Evolutionary conservation across 1,284 basidiomycete genomes (phyloP).

Genomic region (Malassezia equina): DNA sequence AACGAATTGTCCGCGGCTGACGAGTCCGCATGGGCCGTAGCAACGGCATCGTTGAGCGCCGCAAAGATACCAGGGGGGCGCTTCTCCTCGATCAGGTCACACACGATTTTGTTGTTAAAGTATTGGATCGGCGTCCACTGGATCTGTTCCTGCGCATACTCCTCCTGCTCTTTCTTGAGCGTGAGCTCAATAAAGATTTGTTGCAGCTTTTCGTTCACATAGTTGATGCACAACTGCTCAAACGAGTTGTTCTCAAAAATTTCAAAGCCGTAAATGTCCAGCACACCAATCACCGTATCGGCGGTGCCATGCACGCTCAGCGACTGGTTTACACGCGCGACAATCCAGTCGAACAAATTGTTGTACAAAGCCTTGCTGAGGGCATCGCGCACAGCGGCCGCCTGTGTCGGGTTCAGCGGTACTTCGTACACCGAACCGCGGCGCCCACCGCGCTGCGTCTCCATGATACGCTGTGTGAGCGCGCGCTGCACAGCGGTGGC

Average conservation of each 20-base stretch:
- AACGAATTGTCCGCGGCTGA: conserved; percentile 94
- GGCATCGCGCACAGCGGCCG: conserved; percentile 76
- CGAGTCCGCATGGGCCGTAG: conserved; percentile 95
- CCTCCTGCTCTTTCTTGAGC: conserved; percentile 96
- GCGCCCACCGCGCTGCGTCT: conserved; percentile 68
- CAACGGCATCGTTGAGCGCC: conserved; percentile 93
- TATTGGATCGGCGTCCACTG: conserved; percentile 92
- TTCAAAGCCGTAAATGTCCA: conserved; percentile 85
- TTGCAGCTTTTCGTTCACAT: conserved; percentile 96
- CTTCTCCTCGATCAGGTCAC: conserved; percentile 91
- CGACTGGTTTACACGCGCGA: conserved; percentile 84
- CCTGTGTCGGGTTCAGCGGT: conserved; percentile 86
- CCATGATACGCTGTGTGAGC: conserved; percentile 74
- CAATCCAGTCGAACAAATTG: conserved; percentile 99
- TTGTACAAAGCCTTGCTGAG: conserved; percentile 94
- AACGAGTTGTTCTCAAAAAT: conserved; percentile 99
- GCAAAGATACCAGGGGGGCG: conserved; percentile 95
- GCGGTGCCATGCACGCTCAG: conserved; percentile 74
- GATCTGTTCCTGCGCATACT: conserved; percentile 95
- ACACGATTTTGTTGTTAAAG: conserved; percentile 62
- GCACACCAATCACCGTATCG: conserved; percentile 84
- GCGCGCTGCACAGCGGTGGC: conserved; percentile 69
- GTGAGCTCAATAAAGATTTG: conserved; percentile 98
- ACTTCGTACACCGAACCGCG: conserved; percentile 93
- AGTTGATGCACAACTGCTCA: conserved; percentile 99